Conservation (phyloP, 1,284 basidiomycete species). For the Rhodotorula sp. region DNA sequence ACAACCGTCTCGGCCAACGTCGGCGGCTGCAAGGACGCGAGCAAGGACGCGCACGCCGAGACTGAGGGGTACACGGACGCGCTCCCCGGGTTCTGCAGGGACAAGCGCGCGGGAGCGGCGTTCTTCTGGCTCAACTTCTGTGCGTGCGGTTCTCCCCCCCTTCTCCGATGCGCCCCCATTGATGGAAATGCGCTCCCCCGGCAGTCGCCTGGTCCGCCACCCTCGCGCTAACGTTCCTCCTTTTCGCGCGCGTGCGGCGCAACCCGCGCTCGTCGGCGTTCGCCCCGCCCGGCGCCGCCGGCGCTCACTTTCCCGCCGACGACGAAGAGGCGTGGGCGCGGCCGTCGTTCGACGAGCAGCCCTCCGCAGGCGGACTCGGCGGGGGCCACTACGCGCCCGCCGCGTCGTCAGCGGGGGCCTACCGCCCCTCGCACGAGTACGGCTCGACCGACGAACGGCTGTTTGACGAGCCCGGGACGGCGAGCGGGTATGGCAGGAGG, state of each 20-base stretch:
- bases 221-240: conserved; percentile 18
- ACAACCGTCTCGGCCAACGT: conserved; percentile 39
- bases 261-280: conserved; percentile 22
- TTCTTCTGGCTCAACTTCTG: conserved; percentile 44
- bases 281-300: conserved; percentile 1
- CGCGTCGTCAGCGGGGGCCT: neutral
- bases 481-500: neutral
- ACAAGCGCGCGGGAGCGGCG: conserved; percentile 44
- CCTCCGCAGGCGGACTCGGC: neutral
- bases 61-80: conserved; percentile 36
- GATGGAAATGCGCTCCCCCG: neutral
- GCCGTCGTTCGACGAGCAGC: conserved; percentile 1
- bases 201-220: conserved; percentile 23
- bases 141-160: conserved; percentile 17
- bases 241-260: conserved; percentile 16
- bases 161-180: too few relatives aligned
- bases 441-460: conserved; percentile 8
- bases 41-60: conserved; percentile 39
- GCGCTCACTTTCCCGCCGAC: conserved; percentile 15
- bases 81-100: conserved; percentile 40
- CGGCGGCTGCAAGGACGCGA: conserved; percentile 42
- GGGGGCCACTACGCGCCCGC: too few relatives aligned
- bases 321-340: conserved; percentile 17
- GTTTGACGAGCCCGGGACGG: conserved; percentile 18
- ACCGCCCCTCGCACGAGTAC: conserved; percentile 17